phyloP scores from a whole-genome alignment of 768 basidiomycete species.

The Tylopilus intermedius region DNA sequence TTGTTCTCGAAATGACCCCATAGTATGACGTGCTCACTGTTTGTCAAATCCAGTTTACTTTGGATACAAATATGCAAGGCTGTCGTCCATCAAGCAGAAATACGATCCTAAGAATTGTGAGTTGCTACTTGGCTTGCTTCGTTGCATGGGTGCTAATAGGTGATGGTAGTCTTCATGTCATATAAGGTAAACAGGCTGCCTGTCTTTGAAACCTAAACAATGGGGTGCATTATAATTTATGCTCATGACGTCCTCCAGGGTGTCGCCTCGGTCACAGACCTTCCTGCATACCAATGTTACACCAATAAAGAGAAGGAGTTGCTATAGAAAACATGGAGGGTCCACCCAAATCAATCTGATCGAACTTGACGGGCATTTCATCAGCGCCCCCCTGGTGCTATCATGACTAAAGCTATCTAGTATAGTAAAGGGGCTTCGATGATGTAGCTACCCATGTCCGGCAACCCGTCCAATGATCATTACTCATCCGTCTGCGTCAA shows the following conservation, averaged over 20 bases:
- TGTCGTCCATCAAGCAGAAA: conserved; percentile 19
- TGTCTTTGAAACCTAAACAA: neutral
- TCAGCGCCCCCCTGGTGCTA: neutral
- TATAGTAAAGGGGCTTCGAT: neutral
- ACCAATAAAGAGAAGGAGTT: conserved; percentile 1
- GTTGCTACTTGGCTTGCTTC: neutral
- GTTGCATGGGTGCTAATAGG: neutral
- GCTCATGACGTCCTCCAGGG: conserved; percentile 1
- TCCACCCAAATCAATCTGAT: neutral
- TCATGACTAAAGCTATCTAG: neutral
- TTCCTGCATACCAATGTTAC: conserved; percentile 5
- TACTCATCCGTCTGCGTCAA: conserved; percentile 13
- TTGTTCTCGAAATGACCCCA: too few species aligned
- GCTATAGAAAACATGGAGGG: neutral
- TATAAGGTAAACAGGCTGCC: conserved; percentile 10
- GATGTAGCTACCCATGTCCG: neutral
- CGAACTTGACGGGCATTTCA: neutral
- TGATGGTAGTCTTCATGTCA: conserved; percentile 13
- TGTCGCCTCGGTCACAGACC: conserved; percentile 2
- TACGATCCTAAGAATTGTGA: conserved; percentile 20
- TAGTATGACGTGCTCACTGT: neutral
- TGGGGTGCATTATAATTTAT: too few species aligned
- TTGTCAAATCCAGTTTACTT: conserved; percentile 13
- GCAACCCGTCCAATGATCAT: neutral
- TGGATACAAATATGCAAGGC: conserved; percentile 14